Evolutionary conservation across 495 filamentous ascomycete genomes (phyloP), one percentile per base, ranked within the genome.

Genomic region (Tirmania nivea): DNA sequence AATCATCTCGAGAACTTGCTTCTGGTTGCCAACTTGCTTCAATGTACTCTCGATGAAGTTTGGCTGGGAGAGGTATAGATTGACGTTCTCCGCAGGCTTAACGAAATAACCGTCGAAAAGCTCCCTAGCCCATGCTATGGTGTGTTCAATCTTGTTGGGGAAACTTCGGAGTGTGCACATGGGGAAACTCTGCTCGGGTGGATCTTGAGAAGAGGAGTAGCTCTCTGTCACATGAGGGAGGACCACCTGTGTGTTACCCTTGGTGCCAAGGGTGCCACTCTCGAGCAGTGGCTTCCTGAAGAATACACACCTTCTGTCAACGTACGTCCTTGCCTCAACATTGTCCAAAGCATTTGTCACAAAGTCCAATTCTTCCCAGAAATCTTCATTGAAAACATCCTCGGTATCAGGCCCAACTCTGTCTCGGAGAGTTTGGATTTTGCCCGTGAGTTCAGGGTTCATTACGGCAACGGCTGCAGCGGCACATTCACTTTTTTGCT

Each of bases 271-370:
- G 35, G 92, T 99, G 55, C 92, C 92, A 67, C 86, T 94, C 69
- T 99, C 92, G 9, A 99, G 75, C 0, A 99, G 73, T 3, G 92
- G 86, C 69, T 96, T 96, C 58, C 79, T 83, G 84, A 96, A 99
- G 75, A 95, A 95, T 49, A 99, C 89, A 65, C 92, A 99, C 64
- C 90, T 79, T 54, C 92, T 78, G 66, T 99, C 92, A 56, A 99
- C 88, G 59, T 99, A 99, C 17, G 87, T 94, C 63, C 92, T 77
- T 14, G 92, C 92, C 61, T 99, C 89, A 14, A 99, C 85, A 55
- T 99, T 99, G 70, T 99, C 92, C 52, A 99, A 74, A 16, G 92
- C 92, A 65, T 96, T 99, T 45, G 92, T 96, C 21, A 96, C 86
- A 20, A 82, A 86, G 61, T 96, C 87, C 52, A 96, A 69, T n/a